A percentile compares a stretch with the other conserved stretches of the same genome.
Evolutionary conservation across 495 filamentous ascomycete species (phyloP).

Genomic region (Polyplosphaeria fusca): DNA sequence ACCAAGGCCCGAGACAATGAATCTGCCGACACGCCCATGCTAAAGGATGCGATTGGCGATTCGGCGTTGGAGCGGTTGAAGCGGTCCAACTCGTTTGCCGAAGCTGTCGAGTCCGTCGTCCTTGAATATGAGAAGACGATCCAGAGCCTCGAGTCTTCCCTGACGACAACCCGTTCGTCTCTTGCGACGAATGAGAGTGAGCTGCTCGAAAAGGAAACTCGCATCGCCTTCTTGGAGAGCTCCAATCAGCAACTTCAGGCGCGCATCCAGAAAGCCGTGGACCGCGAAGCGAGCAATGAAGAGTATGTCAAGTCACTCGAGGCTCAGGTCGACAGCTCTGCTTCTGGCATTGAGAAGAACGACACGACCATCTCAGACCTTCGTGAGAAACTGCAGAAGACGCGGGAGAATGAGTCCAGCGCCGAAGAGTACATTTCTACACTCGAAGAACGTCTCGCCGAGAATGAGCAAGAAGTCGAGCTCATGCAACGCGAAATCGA

Average conservation of each 20-base stretch:
- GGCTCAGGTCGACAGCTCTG: conserved; percentile 80
- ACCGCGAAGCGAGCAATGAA: conserved; percentile 86
- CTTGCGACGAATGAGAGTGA: conserved; percentile 79
- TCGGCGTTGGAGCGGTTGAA: conserved; percentile 86
- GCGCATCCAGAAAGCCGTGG: conserved; percentile 82
- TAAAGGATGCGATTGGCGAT: conserved; percentile 60
- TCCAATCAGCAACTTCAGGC: conserved; percentile 84
- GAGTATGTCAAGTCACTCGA: conserved; percentile 89
- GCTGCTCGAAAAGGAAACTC: conserved; percentile 88
- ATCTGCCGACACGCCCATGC: conserved; percentile 52
- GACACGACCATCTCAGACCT: conserved; percentile 78
- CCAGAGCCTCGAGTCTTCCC: conserved; percentile 83
- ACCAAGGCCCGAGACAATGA: conserved; percentile 72
- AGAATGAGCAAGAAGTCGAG: conserved; percentile 93
- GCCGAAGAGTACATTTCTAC: conserved; percentile 97
- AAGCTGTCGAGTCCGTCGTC: conserved; percentile 92
- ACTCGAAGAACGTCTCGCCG: conserved; percentile 90
- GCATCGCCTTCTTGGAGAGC: conserved; percentile 86
- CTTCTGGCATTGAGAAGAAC: conserved; percentile 90
- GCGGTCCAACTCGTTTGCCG: conserved; percentile 88
- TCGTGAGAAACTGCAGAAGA: conserved; percentile 84
- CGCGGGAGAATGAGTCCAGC: conserved; percentile 82
- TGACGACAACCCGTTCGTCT: conserved; percentile 83
- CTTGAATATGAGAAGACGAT: conserved; percentile 99
- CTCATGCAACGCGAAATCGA: conserved; percentile 95